Percentiles rank a stretch among this genome's conserved stretches.
These are phyloP conservation scores for Scheffersomyces illinoinensis DNA, from an alignment of 1,139 yeast species.

Conservation along the genomic window DNA sequence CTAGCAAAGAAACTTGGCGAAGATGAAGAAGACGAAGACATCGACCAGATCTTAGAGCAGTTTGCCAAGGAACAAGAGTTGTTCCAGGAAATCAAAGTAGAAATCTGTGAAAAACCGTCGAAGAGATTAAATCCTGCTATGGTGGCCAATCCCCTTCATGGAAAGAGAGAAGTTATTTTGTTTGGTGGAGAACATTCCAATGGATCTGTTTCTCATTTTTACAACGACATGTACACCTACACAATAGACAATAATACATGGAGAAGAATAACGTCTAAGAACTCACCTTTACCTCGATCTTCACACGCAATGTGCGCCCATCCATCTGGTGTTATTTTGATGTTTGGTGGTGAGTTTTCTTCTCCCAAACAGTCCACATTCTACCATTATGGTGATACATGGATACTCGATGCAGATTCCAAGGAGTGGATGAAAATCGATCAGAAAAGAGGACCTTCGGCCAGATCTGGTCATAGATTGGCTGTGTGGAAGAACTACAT, in stretches of 20 bases:
- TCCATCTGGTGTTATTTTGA: conserved; percentile 79
- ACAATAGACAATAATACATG: conserved; percentile 78
- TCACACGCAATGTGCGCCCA: conserved; percentile 95
- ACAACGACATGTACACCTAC: conserved; percentile 78
- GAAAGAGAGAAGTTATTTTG: conserved; percentile 72
- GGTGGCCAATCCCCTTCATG: conserved; percentile 75
- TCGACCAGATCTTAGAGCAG: conserved; percentile 79
- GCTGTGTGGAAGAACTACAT: conserved; percentile 90
- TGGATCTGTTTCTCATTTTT: conserved; percentile 63
- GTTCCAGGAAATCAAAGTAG: conserved; percentile 70
- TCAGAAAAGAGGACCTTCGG: conserved; percentile 70
- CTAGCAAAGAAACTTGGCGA: conserved; percentile 71
- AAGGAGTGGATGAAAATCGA: conserved; percentile 93
- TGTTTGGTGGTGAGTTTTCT: conserved; percentile 97
- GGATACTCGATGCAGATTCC: conserved; percentile 81
- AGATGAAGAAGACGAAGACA: conserved; percentile 82
- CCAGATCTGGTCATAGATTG: conserved; percentile 91
- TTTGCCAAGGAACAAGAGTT: conserved; percentile 78
- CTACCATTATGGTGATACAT: conserved; percentile 94
- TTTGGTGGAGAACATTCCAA: conserved; percentile 85
- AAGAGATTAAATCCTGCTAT: conserved; percentile 73
- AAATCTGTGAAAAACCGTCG: conserved; percentile 58
- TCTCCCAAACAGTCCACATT: conserved; percentile 95
- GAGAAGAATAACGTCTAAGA: conserved; percentile 78
- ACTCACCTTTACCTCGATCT: conserved; percentile 88